A percentile compares a stretch with the other conserved stretches of the same genome.
Conservation (phyloP, 2,329 filamentous ascomycete genomes). For the Pseudogymnoascus sp. region DNA sequence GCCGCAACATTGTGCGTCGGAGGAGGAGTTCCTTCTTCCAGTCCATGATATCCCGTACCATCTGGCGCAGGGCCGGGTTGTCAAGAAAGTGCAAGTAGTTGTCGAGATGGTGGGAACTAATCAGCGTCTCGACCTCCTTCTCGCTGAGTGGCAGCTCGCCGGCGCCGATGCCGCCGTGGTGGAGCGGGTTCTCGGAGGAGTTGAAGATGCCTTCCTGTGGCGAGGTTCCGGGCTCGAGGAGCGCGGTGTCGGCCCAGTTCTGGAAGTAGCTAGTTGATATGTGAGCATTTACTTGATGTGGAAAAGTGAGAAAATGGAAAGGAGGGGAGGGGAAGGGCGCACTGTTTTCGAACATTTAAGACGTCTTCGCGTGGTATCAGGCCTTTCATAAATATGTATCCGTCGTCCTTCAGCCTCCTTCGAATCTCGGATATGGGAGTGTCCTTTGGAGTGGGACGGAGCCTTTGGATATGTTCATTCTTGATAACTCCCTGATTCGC, state of each 20-base stretch:
- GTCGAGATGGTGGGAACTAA: not conserved
- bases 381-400: constrained; percentile 1
- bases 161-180: constrained; percentile 6
- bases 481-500: constrained; percentile 8
- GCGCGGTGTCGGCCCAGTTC: constrained; percentile 47
- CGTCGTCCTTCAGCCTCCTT: not conserved
- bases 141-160: not conserved
- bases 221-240: constrained; percentile 47
- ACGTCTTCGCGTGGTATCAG: constrained; percentile 4
- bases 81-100: not conserved
- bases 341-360: not conserved
- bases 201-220: constrained; percentile 51
- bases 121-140: constrained; percentile 2
- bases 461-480: not conserved
- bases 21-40: constrained; percentile 47
- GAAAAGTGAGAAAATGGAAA: not conserved
- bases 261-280: constrained; percentile 41
- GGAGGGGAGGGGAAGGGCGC: not conserved
- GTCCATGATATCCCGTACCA: constrained; percentile 45
- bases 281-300: not conserved
- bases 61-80: constrained; percentile 42
- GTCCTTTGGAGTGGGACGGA: not conserved
- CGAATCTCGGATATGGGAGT: constrained; percentile 6
- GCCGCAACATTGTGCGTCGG: constrained; percentile 40
- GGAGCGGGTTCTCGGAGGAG: constrained; percentile 18